These are phyloP conservation scores for Carex arenaria DNA, from an alignment of 202 grass and related monocot species.

Conservation along the genomic window DNA sequence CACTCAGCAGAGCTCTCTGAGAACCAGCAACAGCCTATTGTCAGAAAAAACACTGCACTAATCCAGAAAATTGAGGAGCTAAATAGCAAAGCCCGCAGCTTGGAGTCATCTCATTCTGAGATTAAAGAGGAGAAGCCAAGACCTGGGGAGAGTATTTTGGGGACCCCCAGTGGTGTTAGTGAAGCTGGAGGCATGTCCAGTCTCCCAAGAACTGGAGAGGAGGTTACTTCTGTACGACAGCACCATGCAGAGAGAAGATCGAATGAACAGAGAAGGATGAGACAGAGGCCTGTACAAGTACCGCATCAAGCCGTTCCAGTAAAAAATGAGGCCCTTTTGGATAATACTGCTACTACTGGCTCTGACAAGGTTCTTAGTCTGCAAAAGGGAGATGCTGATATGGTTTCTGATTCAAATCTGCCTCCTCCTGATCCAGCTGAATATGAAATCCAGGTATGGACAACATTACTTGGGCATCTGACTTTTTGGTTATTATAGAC, in stretches of 20 bases:
- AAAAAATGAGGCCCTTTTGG: not conserved
- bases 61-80: conserved; percentile 93
- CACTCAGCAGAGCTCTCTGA: conserved; percentile 1
- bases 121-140: conserved; percentile 6
- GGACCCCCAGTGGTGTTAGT: conserved; percentile 7
- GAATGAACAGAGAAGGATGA: conserved; percentile 33
- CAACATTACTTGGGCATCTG: not conserved
- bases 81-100: conserved; percentile 70
- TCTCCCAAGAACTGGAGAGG: conserved; percentile 34
- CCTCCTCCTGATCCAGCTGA: conserved; percentile 43
- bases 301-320: conserved; percentile 24
- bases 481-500: conserved; percentile 8
- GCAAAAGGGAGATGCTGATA: conserved; percentile 21
- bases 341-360: not conserved
- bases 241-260: conserved; percentile 41
- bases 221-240: conserved; percentile 19
- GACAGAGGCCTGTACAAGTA: conserved; percentile 16
- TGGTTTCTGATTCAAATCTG: conserved; percentile 29
- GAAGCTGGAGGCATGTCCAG: conserved; percentile 10
- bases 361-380: conserved; percentile 8
- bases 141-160: conserved; percentile 16
- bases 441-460: conserved; percentile 71
- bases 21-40: conserved; percentile 37
- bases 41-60: conserved; percentile 63
- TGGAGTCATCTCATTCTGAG: conserved; percentile 3